Conservation (phyloP, 441 rosid species). For the Populus trichocarpa region DNA sequence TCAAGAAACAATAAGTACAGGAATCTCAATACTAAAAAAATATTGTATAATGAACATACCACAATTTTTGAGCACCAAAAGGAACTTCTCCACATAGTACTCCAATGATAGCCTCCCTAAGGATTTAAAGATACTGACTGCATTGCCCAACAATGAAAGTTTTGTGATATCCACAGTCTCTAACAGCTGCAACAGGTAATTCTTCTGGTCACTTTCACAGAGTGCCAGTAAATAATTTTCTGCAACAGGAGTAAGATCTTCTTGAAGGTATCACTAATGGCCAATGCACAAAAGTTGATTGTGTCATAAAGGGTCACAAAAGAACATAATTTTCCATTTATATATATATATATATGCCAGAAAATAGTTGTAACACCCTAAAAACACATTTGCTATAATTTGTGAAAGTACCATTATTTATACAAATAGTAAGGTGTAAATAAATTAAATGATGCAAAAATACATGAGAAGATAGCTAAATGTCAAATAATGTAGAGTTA, state of each 20-base stretch:
- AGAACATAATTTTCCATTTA: not conserved
- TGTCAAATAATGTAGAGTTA: not conserved
- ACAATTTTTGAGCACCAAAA: slow-evolving; percentile 39
- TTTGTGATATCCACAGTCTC: slow-evolving; percentile 56
- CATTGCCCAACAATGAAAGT: slow-evolving; percentile 45
- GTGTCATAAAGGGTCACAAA: not conserved
- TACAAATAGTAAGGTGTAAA: not conserved
- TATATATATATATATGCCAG: not conserved
- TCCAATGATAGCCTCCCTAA: slow-evolving; percentile 63
- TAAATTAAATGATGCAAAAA: not conserved
- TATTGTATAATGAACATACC: slow-evolving; percentile 38
- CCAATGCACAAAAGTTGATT: not conserved
- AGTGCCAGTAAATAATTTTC: slow-evolving; percentile 75
- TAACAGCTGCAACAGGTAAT: slow-evolving; percentile 51
- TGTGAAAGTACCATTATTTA: not conserved
- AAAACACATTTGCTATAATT: slow-evolving; percentile 2
- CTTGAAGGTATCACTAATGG: not conserved
- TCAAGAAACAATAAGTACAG: not conserved
- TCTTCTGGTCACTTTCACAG: slow-evolving; percentile 54
- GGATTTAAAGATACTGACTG: slow-evolving; percentile 48
- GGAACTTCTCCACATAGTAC: slow-evolving; percentile 49
- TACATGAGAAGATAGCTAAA: not conserved
- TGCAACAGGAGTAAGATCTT: slow-evolving; percentile 33
- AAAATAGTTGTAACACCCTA: slow-evolving; percentile 40
- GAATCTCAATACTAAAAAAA: slow-evolving; percentile 8